Evolutionary conservation across 1,139 yeast genomes (phyloP).

Genomic region (Candida frijolesensis): DNA sequence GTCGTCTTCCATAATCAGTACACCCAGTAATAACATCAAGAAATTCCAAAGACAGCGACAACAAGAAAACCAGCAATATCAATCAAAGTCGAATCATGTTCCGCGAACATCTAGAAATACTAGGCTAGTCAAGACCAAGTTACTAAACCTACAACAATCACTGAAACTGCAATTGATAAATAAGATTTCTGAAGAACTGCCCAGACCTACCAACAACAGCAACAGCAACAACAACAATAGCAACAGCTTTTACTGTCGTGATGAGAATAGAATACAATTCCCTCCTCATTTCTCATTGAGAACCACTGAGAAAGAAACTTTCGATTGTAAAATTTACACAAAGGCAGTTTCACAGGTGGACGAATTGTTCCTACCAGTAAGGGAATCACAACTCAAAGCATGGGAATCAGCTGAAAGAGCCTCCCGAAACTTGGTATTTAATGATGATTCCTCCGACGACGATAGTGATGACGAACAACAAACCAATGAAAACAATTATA

Average conservation of each 20-base stretch:
- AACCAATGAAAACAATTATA: neutral
- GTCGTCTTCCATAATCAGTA: slow-evolving; percentile 38
- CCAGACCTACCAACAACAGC: neutral
- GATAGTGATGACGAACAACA: slow-evolving; percentile 10
- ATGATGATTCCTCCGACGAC: slow-evolving; percentile 30
- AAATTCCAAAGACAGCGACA: slow-evolving; percentile 24
- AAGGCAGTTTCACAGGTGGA: neutral
- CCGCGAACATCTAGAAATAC: slow-evolving; percentile 22
- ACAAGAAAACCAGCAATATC: slow-evolving; percentile 17
- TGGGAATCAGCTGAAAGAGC: slow-evolving; percentile 52
- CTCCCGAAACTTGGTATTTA: slow-evolving; percentile 39
- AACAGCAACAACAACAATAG: neutral
- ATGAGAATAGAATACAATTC: neutral
- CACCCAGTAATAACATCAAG: slow-evolving; percentile 36
- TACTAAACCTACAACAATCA: slow-evolving; percentile 34
- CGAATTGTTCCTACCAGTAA: slow-evolving; percentile 25
- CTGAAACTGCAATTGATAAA: slow-evolving; percentile 17
- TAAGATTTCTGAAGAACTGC: slow-evolving; percentile 4
- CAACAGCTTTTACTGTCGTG: neutral
- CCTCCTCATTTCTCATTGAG: slow-evolving; percentile 1
- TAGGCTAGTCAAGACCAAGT: slow-evolving; percentile 29
- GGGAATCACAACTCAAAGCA: slow-evolving; percentile 44
- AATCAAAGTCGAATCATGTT: slow-evolving; percentile 10
- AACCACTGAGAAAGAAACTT: slow-evolving; percentile 15
- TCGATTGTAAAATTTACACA: slow-evolving; percentile 15